Evolutionary conservation across 805 yeast genomes (phyloP), one percentile per base, ranked within the genome.

Genomic region (Wickerhamiella sorbophila): DNA sequence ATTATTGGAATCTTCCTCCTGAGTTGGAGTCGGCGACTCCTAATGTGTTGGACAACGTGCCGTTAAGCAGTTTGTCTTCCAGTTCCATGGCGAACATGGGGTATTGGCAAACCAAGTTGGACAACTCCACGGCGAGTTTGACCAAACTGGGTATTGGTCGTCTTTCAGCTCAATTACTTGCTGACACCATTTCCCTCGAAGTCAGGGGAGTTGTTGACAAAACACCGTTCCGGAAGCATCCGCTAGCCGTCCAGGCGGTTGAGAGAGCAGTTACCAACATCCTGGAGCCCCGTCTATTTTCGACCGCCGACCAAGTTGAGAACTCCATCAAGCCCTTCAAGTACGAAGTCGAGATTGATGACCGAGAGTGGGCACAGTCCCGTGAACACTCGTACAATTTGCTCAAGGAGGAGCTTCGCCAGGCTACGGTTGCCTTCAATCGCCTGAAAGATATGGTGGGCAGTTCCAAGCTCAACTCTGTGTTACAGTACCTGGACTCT

Each of bases 221-320:
- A 41, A 85, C 96, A 0, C 79, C 83, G 43, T 69, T 91, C 54
- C 70, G 75, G 46, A 79, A 77, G 48, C 96, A 88, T 56, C 94
- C 94, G n/a, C 66, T 81, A 61, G 93, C 94, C 3, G 76, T 75
- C 50, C 73, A 75, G 34, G 78, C 84, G 2, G 86, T 91, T 8
- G 74, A 72, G 41, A 94, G 85, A 33, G 94, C 96, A 2, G 94
- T 95, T 0, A 70, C 73, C 26, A 66, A 77, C 19, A 94, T 91
- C 5, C 66, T 91, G 47, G 77, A 77, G 48, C 64, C 81, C 21
- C 75, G 88, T 49, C 91, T 72, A 57, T 83, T 77, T 49, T 79
- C 94, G 1, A 88, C 98, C 0, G 94, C 98, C 0, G 99, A 93
- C 59, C 99, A 91, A 59, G 97, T 91, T 5, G 99, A 91, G 55